Evolutionary conservation across 768 basidiomycete genomes (phyloP).

Genomic region (Mycena alexandri): DNA sequence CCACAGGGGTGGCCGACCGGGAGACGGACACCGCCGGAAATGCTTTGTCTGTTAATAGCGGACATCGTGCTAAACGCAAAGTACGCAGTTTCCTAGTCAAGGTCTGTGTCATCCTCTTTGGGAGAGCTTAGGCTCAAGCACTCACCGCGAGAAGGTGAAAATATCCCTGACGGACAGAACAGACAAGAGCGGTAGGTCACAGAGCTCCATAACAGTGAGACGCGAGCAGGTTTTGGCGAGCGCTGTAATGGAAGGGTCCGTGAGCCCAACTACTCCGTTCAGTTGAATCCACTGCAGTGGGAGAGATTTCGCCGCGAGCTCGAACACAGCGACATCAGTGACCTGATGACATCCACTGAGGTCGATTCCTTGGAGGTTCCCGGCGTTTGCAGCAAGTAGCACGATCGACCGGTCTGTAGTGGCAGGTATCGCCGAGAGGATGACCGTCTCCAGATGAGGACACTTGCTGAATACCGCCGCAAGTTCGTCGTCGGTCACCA

Average conservation of each 20-base stretch:
- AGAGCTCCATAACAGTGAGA: conserved; percentile 86
- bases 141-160: conserved; percentile 79
- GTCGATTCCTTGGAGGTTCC: conserved; percentile 80
- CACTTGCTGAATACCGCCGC: conserved; percentile 67
- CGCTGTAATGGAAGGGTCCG: conserved; percentile 70
- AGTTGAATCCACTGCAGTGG: conserved; percentile 82
- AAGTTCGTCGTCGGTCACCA: conserved; percentile 71
- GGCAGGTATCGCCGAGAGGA: conserved; percentile 75
- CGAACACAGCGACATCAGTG: conserved; percentile 82
- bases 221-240: conserved; percentile 82
- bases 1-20: conserved; percentile 43
- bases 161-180: conserved; percentile 80
- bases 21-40: conserved; percentile 85
- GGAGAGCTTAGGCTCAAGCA: conserved; percentile 13
- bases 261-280: conserved; percentile 74
- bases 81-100: conserved; percentile 73
- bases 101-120: conserved; percentile 33
- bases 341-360: conserved; percentile 80
- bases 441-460: conserved; percentile 75
- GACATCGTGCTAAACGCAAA: conserved; percentile 83
- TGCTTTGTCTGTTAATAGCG: conserved; percentile 80
- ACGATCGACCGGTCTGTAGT: conserved; percentile 79
- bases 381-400: conserved; percentile 71
- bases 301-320: conserved; percentile 75
- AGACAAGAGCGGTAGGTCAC: conserved; percentile 75